Conservation (phyloP, 768 basidiomycete genomes). For the Boletus tomentosulus region DNA sequence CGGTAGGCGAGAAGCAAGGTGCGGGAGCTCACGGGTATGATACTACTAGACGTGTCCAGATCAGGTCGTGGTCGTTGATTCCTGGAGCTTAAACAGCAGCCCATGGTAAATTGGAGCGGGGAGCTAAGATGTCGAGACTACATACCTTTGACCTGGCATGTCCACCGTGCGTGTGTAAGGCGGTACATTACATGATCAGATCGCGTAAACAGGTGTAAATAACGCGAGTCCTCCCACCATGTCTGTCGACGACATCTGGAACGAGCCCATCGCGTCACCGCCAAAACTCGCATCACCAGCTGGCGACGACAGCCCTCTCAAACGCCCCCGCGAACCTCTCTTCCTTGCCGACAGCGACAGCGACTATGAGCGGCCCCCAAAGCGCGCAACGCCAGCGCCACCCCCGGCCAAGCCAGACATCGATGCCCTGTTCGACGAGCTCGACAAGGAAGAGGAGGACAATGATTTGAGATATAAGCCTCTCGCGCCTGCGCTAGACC, state of each 20-base stretch:
- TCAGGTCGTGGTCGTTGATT: no score
- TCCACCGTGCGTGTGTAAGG: no score
- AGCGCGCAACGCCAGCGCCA: constrained; percentile 19
- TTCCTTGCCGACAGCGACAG: constrained; percentile 51
- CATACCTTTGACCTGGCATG: no score
- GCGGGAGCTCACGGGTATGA: no score
- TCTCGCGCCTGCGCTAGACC: constrained; percentile 49
- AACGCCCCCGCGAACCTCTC: constrained; percentile 40
- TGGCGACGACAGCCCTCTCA: constrained; percentile 12
- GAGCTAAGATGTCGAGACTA: no score
- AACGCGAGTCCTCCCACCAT: constrained; percentile 26
- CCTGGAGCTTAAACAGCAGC: no score
- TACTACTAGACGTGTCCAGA: no score
- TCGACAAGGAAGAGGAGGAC: constrained; percentile 47
- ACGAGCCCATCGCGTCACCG: constrained; percentile 41
- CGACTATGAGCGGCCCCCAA: constrained; percentile 37
- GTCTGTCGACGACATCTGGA: constrained; percentile 58
- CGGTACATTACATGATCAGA: no score
- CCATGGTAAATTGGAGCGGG: no score
- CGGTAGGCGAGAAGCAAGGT: no score
- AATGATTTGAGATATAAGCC: constrained; percentile 41
- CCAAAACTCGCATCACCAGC: constrained; percentile 16
- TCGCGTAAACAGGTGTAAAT: constrained; percentile 24
- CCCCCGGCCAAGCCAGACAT: constrained; percentile 27
- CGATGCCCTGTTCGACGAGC: constrained; percentile 42